Conservation (phyloP, 2,329 filamentous ascomycete species). For the Cadophora gregata region DNA sequence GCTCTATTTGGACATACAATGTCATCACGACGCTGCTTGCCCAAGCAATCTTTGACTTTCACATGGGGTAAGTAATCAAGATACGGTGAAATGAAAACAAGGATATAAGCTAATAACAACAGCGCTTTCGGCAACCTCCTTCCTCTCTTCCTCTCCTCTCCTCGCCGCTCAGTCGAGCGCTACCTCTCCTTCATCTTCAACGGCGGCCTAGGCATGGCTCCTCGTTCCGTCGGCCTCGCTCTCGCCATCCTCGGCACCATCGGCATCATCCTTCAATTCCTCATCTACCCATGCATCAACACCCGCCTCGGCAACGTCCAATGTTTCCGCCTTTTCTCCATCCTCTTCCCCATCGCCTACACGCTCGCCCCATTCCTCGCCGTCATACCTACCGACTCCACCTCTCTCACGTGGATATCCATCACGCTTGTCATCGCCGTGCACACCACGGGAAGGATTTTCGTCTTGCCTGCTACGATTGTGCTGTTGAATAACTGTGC, state of each 20-base stretch:
- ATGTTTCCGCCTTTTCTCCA: conserved; percentile 11
- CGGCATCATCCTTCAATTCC: conserved; percentile 14
- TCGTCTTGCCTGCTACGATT: conserved; percentile 8
- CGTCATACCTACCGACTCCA: not conserved
- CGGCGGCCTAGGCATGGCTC: conserved; percentile 15
- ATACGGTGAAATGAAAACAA: not conserved
- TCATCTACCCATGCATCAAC: conserved; percentile 17
- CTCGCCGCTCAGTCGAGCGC: not conserved
- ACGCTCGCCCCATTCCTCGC: conserved; percentile 7
- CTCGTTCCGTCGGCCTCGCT: conserved; percentile 13
- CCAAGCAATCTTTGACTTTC: conserved; percentile 17
- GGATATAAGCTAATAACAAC: not conserved
- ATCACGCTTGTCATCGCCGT: conserved; percentile 4
- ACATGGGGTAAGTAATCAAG: conserved; percentile 11
- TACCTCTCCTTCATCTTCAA: conserved; percentile 18
- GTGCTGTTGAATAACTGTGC: conserved; percentile 17
- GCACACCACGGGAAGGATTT: conserved; percentile 7
- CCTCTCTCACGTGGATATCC: not conserved
- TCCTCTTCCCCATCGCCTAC: conserved; percentile 19
- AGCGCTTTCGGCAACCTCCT: conserved; percentile 17
- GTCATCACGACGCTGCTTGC: conserved; percentile 5
- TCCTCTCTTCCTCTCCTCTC: conserved; percentile 14
- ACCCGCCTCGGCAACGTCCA: conserved; percentile 16
- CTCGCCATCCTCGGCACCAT: conserved; percentile 15
- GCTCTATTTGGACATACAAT: conserved; percentile 15